These are phyloP conservation scores for Solanum ossicruentum DNA, from an alignment of 257 asterid genomes.

Conservation along the genomic window DNA sequence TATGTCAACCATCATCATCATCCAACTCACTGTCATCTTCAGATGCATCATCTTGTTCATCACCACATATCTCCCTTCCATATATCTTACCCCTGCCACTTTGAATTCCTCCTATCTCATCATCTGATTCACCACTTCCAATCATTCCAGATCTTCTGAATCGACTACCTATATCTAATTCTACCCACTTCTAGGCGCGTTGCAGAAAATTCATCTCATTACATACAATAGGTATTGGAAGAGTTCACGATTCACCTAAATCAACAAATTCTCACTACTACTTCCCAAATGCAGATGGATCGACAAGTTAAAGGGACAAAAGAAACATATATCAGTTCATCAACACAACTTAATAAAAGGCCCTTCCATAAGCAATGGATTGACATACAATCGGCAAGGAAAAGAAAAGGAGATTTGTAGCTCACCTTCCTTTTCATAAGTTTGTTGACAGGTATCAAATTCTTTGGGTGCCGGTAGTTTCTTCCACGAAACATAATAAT, in stretches of 20 bases:
- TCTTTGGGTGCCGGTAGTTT: slow-evolving; percentile 95
- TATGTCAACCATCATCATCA: slow-evolving; percentile 7
- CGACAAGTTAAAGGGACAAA: background rate
- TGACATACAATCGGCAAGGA: background rate
- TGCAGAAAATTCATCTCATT: too few relatives aligned
- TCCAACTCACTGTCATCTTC: slow-evolving; percentile 29
- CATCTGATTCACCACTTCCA: slow-evolving; percentile 37
- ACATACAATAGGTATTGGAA: too few relatives aligned
- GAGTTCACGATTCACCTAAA: background rate
- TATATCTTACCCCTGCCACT: slow-evolving; percentile 29
- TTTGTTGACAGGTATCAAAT: slow-evolving; percentile 86
- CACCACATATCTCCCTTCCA: slow-evolving; percentile 21
- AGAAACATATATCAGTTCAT: background rate
- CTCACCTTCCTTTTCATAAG: slow-evolving; percentile 88
- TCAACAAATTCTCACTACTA: background rate
- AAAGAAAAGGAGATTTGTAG: background rate
- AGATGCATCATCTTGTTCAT: slow-evolving; percentile 27
- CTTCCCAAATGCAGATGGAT: background rate
- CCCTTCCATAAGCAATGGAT: background rate
- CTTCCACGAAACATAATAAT: slow-evolving; percentile 95
- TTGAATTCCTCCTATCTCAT: slow-evolving; percentile 28
- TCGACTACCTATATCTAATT: slow-evolving; percentile 48
- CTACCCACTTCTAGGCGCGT: slow-evolving; percentile 21
- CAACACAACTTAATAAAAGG: background rate
- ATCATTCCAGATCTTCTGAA: slow-evolving; percentile 29